Evolutionary conservation across 2,329 filamentous ascomycete genomes (phyloP).

Genomic region (Penicillium sp.): DNA sequence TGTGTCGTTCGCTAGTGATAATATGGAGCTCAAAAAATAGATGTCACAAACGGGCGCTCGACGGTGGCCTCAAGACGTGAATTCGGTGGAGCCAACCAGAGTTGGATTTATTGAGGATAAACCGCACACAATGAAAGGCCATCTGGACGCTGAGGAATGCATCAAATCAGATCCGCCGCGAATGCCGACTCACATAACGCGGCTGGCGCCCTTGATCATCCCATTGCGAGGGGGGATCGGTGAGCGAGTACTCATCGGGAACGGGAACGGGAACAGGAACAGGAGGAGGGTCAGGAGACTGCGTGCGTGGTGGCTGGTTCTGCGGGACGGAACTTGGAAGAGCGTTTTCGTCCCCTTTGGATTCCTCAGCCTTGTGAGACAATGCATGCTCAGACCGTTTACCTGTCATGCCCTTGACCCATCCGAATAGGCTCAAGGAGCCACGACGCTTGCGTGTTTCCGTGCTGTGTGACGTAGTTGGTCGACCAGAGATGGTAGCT

Average conservation of each 20-base stretch:
- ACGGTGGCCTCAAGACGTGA: no score
- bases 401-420: slow-evolving; percentile 33
- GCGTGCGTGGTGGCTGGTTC: slow-evolving; percentile 11
- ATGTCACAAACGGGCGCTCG: no score
- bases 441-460: slow-evolving; percentile 33
- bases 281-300: slow-evolving; percentile 9
- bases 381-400: slow-evolving; percentile 17
- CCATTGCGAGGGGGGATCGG: slow-evolving; percentile 6
- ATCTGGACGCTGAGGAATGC: background rate
- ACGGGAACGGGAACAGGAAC: slow-evolving; percentile 11
- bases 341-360: slow-evolving; percentile 11
- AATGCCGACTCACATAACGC: slow-evolving; percentile 28
- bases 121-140: no score
- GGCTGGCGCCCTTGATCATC: slow-evolving; percentile 22
- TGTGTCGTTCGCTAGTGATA: no score
- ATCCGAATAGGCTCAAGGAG: slow-evolving; percentile 35
- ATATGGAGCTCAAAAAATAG: no score
- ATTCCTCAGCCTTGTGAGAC: slow-evolving; percentile 5
- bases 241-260: slow-evolving; percentile 8
- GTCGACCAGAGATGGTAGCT: slow-evolving; percentile 15
- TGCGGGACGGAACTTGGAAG: slow-evolving; percentile 12
- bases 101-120: no score
- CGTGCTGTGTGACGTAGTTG: slow-evolving; percentile 24
- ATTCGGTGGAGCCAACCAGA: no score
- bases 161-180: slow-evolving; percentile 17